Evolutionary conservation across 768 basidiomycete genomes (phyloP).

Genomic region (Suillus americanus): DNA sequence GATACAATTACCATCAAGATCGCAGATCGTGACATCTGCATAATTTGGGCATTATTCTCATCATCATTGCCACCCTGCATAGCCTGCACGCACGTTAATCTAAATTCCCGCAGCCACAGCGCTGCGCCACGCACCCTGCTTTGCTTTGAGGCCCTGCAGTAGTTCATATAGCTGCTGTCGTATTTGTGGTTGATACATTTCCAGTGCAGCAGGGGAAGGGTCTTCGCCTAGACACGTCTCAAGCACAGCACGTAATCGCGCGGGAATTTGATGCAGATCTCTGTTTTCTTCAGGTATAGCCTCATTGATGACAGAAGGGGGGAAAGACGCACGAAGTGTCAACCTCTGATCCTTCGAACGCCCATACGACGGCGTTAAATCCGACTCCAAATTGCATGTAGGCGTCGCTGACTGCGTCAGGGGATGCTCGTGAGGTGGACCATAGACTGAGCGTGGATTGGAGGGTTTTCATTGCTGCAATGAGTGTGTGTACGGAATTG

Average conservation of each 20-base stretch:
- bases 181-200: conserved; percentile 38
- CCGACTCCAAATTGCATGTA: conserved; percentile 90
- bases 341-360: conserved; percentile 74
- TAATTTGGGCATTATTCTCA: background rate
- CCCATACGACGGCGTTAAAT: conserved; percentile 76
- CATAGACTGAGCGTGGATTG: conserved; percentile 72
- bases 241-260: conserved; percentile 37
- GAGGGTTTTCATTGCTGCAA: conserved; percentile 81
- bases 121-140: conserved; percentile 39
- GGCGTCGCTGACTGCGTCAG: conserved; percentile 80
- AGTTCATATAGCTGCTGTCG: conserved; percentile 37
- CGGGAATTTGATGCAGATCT: conserved; percentile 40
- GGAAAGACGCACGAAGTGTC: conserved; percentile 63
- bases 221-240: conserved; percentile 46
- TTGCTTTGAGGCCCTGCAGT: conserved; percentile 40
- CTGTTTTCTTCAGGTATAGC: conserved; percentile 20
- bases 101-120: conserved; percentile 9
- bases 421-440: conserved; percentile 57
- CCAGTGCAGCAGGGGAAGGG: conserved; percentile 33
- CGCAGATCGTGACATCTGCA: background rate
- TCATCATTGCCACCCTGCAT: conserved; percentile 8
- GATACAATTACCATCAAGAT: background rate
- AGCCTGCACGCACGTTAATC: conserved; percentile 2
- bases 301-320: conserved; percentile 5
- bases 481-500: conserved; percentile 60